Evolutionary conservation across 2,329 filamentous ascomycete genomes (phyloP).

Genomic region (Phoma sp.): DNA sequence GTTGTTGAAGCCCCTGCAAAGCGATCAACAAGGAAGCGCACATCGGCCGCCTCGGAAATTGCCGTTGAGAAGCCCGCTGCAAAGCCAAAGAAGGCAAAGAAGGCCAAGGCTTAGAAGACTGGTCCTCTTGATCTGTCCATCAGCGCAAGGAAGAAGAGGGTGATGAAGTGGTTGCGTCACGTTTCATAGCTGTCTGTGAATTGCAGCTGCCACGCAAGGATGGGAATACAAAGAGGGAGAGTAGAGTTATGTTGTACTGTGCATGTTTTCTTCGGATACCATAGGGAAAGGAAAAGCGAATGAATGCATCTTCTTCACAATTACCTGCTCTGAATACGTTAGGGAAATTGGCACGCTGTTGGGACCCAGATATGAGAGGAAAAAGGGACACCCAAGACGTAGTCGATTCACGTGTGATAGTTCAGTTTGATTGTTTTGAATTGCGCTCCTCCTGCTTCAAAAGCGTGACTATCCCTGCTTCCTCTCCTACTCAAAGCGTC

Average conservation of each 20-base stretch:
- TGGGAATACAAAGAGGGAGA: no score
- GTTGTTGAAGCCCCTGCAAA: constrained; percentile 3
- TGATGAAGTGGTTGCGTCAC: neutral
- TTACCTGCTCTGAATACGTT: no score
- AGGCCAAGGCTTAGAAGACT: constrained; percentile 14
- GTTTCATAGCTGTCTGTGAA: neutral
- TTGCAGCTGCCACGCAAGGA: no score
- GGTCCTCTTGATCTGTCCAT: neutral
- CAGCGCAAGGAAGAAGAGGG: neutral
- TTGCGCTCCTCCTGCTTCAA: no score
- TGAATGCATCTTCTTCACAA: neutral
- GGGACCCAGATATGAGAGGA: no score
- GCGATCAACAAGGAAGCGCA: constrained; percentile 31
- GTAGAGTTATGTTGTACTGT: neutral
- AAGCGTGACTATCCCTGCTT: no score
- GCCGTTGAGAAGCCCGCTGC: constrained; percentile 27
- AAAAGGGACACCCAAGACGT: no score
- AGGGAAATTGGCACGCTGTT: no score
- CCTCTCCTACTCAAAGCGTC: no score
- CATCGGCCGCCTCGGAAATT: constrained; percentile 24
- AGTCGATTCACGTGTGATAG: no score
- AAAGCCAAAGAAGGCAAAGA: constrained; percentile 33
- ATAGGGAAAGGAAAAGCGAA: constrained; percentile 10
- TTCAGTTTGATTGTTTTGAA: no score
- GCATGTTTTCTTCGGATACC: constrained; percentile 13